Percentiles rank a stretch among this genome's conserved stretches.
Evolutionary conservation across 2,329 filamentous ascomycete genomes (phyloP).

Genomic region (Tetracladium maxilliforme): DNA sequence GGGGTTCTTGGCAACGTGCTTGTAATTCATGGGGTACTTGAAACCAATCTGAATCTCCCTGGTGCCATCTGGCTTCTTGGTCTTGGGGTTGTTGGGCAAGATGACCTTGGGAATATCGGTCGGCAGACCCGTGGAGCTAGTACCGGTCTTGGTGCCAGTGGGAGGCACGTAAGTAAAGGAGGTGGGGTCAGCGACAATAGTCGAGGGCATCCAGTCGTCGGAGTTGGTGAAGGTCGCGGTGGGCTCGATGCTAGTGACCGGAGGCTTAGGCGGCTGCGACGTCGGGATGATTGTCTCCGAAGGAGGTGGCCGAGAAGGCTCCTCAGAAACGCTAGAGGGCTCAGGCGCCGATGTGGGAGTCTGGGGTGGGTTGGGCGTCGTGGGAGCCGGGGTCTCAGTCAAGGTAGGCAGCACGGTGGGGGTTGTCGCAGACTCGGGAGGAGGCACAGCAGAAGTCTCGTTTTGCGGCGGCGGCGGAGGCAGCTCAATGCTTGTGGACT

Average conservation of each 20-base stretch:
- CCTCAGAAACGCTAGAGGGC: too few relatives aligned
- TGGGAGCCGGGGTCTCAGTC: too few relatives aligned
- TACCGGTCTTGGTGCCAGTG: constrained; percentile 1
- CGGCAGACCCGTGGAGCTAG: constrained; percentile 39
- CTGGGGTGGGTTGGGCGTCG: too few relatives aligned
- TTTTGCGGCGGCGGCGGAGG: too few relatives aligned
- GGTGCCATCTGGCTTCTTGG: constrained; percentile 42
- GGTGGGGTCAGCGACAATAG: constrained; percentile 9
- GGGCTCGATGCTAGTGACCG: constrained; percentile 6
- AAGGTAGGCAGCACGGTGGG: neutral
- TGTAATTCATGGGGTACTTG: constrained; percentile 65
- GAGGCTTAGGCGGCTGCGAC: too few relatives aligned
- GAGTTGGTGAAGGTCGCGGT: constrained; percentile 10
- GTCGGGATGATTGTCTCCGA: too few relatives aligned
- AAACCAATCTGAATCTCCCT: constrained; percentile 80
- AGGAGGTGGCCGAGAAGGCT: too few relatives aligned
- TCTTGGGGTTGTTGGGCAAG: constrained; percentile 47
- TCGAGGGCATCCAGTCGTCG: constrained; percentile 10
- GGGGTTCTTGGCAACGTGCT: constrained; percentile 59
- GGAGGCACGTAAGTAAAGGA: constrained; percentile 3
- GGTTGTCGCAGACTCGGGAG: too few relatives aligned
- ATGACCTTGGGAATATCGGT: constrained; percentile 61
- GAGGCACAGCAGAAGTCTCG: too few relatives aligned
- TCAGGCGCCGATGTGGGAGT: too few relatives aligned
- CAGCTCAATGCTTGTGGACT: too few relatives aligned